These are phyloP conservation scores for Alternaria triticina DNA, from an alignment of 2,329 filamentous ascomycete genomes.

Conservation along the genomic window DNA sequence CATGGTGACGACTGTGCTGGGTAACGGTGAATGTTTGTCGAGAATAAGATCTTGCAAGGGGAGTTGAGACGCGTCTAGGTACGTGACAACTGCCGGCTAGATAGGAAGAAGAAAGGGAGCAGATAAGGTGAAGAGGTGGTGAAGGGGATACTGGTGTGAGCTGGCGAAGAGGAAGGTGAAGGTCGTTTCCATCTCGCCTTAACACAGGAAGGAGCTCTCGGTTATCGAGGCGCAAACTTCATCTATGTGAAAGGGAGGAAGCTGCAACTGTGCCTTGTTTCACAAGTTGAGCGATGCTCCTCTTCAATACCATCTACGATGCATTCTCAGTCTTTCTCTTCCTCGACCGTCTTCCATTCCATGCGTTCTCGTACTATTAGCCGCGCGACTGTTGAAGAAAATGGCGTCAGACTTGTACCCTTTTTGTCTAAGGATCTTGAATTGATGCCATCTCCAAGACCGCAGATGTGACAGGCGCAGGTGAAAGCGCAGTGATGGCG, in stretches of 20 bases:
- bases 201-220: neutral
- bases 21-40: neutral
- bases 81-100: neutral
- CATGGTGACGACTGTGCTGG: neutral
- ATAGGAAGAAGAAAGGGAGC: neutral
- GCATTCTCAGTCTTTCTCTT: neutral
- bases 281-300: neutral
- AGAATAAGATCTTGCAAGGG: neutral
- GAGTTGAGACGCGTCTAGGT: neutral
- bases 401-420: neutral
- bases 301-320: neutral
- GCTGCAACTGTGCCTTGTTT: neutral
- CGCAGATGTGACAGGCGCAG: neutral
- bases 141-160: neutral
- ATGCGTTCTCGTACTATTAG: neutral
- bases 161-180: neutral
- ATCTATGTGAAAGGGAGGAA: neutral
- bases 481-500: neutral
- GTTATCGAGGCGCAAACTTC: neutral
- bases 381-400: neutral
- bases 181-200: neutral
- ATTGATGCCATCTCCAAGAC: neutral
- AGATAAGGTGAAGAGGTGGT: neutral
- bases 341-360: neutral
- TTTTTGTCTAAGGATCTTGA: neutral